These are phyloP conservation scores for Pouteria glomerata DNA, from an alignment of 148 eudicot species.

Conservation along the genomic window DNA sequence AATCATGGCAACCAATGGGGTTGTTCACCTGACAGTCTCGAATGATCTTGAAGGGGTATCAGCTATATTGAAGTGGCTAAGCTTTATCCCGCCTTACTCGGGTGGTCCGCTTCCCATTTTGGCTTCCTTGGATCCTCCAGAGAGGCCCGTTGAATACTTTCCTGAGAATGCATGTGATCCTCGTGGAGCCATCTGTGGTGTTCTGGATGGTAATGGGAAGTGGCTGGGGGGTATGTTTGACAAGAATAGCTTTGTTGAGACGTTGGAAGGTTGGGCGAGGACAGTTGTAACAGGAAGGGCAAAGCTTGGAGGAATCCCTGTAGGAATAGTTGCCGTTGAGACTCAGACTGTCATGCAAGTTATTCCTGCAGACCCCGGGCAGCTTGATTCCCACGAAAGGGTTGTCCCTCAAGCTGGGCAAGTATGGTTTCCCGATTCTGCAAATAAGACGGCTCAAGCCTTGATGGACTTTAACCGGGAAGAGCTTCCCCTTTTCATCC, in stretches of 20 bases:
- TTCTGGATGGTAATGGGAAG: constrained; percentile 46
- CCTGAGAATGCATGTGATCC: constrained; percentile 96
- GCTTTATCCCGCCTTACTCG: constrained; percentile 69
- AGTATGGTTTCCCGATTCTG: constrained; percentile 99
- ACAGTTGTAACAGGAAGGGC: constrained; percentile 98
- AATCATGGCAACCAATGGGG: constrained; percentile 97
- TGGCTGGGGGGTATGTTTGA: constrained; percentile 98
- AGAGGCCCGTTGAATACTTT: constrained; percentile 70
- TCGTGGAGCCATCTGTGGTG: constrained; percentile 81
- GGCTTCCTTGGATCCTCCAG: constrained; percentile 63
- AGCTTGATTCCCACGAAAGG: constrained; percentile 93
- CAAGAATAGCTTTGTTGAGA: constrained; percentile 83
- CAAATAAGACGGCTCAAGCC: constrained; percentile 93
- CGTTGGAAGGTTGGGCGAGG: constrained; percentile 97
- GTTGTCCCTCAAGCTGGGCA: constrained; percentile 99
- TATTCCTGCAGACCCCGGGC: constrained; percentile 98
- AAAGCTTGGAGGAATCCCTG: constrained; percentile 98
- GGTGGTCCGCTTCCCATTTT: constrained; percentile 91
- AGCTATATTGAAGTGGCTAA: constrained; percentile 84
- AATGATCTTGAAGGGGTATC: constrained; percentile 94
- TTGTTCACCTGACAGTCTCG: constrained; percentile 81
- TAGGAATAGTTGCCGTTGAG: constrained; percentile 91
- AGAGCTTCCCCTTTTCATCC: constrained; percentile 91
- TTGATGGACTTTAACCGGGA: constrained; percentile 92
- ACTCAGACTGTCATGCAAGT: constrained; percentile 97